A percentile compares a stretch with the other conserved stretches of the same genome.
These are phyloP conservation scores for Tuber calosporum DNA, from an alignment of 495 filamentous ascomycete species.

Conservation along the genomic window DNA sequence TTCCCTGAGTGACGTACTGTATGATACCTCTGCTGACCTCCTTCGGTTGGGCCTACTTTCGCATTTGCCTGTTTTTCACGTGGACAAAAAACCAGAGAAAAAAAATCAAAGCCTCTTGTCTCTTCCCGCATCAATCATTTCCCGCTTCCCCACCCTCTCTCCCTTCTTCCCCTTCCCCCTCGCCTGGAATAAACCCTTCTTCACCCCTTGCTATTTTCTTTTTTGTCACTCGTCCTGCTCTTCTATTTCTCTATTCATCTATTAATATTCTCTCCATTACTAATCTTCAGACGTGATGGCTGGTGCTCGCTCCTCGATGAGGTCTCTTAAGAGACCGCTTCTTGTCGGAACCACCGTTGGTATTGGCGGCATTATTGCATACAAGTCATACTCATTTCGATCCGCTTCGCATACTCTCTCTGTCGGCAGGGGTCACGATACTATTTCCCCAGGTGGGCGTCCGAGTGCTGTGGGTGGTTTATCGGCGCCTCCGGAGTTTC, in stretches of 20 bases:
- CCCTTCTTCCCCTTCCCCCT: too few species aligned
- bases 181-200: too few species aligned
- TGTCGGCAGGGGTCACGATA: constrained; percentile 15
- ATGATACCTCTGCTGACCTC: not conserved
- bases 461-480: not conserved
- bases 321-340: constrained; percentile 35
- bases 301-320: constrained; percentile 34
- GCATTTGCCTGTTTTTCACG: too few species aligned
- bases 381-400: constrained; percentile 31
- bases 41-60: too few species aligned
- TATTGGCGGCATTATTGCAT: constrained; percentile 30
- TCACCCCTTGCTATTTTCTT: not conserved
- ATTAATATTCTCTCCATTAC: not conserved
- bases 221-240: not conserved
- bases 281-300: constrained; percentile 22
- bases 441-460: constrained; percentile 9
- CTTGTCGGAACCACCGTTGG: constrained; percentile 28
- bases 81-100: too few species aligned
- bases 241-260: not conserved
- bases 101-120: too few species aligned
- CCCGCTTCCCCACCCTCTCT: not conserved
- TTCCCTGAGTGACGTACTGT: not conserved
- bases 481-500: constrained; percentile 62
- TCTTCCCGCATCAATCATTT: not conserved
- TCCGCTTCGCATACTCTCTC: constrained; percentile 25